phyloP scores from a whole-genome alignment of 2,329 filamentous ascomycete genomes.

The Chrysoporthe puriensis region DNA sequence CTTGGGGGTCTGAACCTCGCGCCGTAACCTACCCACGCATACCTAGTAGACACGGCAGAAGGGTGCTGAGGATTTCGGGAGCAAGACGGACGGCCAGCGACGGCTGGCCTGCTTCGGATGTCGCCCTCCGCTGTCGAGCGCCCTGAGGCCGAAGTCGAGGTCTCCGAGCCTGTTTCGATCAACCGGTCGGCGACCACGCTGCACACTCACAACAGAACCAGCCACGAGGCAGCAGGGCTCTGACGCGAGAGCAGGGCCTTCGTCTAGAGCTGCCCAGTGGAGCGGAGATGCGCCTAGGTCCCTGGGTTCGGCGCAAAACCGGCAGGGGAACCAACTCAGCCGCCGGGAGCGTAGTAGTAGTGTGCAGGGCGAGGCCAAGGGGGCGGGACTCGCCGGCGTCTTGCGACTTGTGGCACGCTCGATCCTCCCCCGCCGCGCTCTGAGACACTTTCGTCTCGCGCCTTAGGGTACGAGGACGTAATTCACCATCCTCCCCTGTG shows the following conservation, averaged over 20 bases:
- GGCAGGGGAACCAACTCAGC: neutral
- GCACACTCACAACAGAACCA: neutral
- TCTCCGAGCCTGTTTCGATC: neutral
- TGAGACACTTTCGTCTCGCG: neutral
- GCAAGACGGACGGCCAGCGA: neutral
- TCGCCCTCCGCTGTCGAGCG: constrained; percentile 1
- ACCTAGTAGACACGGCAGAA: neutral
- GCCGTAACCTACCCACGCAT: too few species aligned
- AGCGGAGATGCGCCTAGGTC: too few species aligned
- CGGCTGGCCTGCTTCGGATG: neutral
- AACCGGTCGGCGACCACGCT: neutral
- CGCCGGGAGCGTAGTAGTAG: neutral
- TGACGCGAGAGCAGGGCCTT: neutral
- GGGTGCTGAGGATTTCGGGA: neutral
- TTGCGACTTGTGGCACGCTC: neutral
- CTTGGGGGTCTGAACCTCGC: neutral
- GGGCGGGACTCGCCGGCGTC: neutral
- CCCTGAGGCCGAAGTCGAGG: neutral
- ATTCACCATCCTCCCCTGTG: neutral
- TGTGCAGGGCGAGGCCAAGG: neutral
- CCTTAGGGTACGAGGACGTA: neutral
- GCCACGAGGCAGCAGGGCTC: neutral
- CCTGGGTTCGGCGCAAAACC: neutral
- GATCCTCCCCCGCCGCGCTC: neutral
- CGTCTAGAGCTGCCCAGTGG: neutral